phyloP scores from a whole-genome alignment of 2,329 filamentous ascomycete genomes.

The Xylaria sp. region DNA sequence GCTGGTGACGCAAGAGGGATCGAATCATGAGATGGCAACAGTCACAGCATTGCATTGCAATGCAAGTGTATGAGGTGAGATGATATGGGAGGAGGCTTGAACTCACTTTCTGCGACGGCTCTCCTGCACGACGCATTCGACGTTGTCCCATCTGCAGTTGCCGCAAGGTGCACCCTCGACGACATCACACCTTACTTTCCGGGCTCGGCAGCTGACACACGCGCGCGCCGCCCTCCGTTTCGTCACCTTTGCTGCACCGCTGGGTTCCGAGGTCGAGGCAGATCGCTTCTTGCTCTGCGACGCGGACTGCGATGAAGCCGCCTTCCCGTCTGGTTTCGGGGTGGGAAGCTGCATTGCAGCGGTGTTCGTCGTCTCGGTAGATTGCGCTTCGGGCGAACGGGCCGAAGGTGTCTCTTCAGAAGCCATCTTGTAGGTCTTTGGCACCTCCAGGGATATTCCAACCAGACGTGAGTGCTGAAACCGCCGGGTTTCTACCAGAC shows the following conservation, averaged over 20 bases:
- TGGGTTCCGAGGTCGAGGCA: constrained; percentile 37
- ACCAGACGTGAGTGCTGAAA: constrained; percentile 9
- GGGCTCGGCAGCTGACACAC: constrained; percentile 77
- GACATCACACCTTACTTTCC: constrained; percentile 93
- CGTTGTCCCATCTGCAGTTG: constrained; percentile 81
- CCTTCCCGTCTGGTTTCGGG: constrained; percentile 20
- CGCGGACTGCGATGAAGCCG: constrained; percentile 13
- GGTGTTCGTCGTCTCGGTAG: constrained; percentile 22
- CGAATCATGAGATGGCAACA: constrained; percentile 15
- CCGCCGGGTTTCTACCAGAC: constrained; percentile 5
- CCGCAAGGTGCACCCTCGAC: constrained; percentile 86
- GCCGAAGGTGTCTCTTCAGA: constrained; percentile 27
- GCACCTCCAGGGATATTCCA: constrained; percentile 2
- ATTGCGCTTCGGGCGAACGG: constrained; percentile 32
- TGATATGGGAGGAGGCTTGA: constrained; percentile 9
- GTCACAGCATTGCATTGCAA: not conserved
- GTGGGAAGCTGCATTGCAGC: constrained; percentile 18
- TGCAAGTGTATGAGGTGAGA: constrained; percentile 5
- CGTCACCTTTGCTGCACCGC: constrained; percentile 50
- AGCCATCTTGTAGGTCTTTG: constrained; percentile 25
- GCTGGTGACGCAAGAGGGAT: constrained; percentile 22
- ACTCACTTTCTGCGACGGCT: constrained; percentile 86
- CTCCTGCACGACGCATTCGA: constrained; percentile 76
- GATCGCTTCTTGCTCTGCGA: constrained; percentile 37
- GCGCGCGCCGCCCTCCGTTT: constrained; percentile 91